Conservation (phyloP, 140 eudicot genomes). For the Senecio squalidus region DNA sequence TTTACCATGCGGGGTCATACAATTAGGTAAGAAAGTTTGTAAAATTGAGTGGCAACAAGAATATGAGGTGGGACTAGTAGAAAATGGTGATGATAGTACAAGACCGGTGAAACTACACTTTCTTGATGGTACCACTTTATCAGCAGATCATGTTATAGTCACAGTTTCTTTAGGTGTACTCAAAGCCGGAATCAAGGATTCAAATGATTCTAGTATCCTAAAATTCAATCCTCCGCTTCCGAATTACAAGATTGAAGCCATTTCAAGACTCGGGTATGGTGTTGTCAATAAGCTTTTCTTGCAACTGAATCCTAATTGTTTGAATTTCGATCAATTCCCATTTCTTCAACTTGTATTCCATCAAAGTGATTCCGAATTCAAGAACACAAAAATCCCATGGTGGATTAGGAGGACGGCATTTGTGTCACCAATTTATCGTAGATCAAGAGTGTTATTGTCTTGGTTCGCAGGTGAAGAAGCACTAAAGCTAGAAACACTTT, state of each 20-base stretch:
- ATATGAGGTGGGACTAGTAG: constrained; percentile 5
- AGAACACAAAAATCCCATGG: constrained; percentile 58
- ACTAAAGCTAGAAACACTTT: constrained; percentile 55
- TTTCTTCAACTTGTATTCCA: constrained; percentile 70
- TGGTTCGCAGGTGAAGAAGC: constrained; percentile 98
- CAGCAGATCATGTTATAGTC: constrained; percentile 82
- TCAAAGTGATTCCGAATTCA: constrained; percentile 40
- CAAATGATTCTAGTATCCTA: constrained; percentile 33
- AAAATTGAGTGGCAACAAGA: constrained; percentile 62
- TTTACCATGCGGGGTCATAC: constrained; percentile 60
- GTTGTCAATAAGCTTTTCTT: constrained; percentile 86
- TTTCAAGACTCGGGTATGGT: constrained; percentile 82
- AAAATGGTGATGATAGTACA: constrained; percentile 31
- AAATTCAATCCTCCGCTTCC: constrained; percentile 73
- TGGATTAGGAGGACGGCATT: constrained; percentile 84
- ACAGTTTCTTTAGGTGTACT: constrained; percentile 92
- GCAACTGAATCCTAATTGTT: constrained; percentile 28
- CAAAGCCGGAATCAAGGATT: constrained; percentile 46
- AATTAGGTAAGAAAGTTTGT: constrained; percentile 58
- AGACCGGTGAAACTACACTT: constrained; percentile 74
- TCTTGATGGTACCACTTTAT: constrained; percentile 59
- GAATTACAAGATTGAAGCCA: constrained; percentile 46
- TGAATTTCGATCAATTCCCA: constrained; percentile 38
- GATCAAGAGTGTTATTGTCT: constrained; percentile 54
- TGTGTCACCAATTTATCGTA: constrained; percentile 57